Evolutionary conservation across 768 basidiomycete species (phyloP).

Genomic region (Suillus paluster): DNA sequence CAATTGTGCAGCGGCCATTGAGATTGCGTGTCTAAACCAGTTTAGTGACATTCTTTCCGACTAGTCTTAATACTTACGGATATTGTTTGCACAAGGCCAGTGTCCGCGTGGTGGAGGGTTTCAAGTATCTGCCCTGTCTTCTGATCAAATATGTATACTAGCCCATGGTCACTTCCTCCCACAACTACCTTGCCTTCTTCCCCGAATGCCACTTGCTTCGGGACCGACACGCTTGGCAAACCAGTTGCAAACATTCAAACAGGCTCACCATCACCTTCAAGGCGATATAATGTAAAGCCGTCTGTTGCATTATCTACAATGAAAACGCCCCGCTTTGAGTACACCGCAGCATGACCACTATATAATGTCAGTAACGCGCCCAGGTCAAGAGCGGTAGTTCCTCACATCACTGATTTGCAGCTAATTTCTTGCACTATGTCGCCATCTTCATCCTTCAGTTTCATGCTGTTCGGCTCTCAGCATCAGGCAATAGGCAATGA

Average conservation of each 20-base stretch:
- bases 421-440: slow-evolving; percentile 4
- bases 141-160: slow-evolving; percentile 12
- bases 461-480: slow-evolving; percentile 6
- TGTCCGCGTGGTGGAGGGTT: background rate
- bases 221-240: background rate
- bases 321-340: background rate
- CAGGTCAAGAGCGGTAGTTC: background rate
- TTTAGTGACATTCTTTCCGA: background rate
- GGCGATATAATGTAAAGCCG: slow-evolving; percentile 11
- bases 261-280: background rate
- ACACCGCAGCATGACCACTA: slow-evolving; percentile 13
- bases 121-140: slow-evolving; percentile 1
- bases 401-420: slow-evolving; percentile 14
- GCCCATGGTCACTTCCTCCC: slow-evolving; percentile 11
- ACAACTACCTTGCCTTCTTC: slow-evolving; percentile 13
- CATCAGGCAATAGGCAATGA: too few relatives aligned
- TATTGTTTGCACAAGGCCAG: slow-evolving; percentile 6
- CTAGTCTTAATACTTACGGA: background rate
- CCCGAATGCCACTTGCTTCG: slow-evolving; percentile 16
- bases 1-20: slow-evolving; percentile 7
- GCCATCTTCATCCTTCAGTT: slow-evolving; percentile 10
- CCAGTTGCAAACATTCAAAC: slow-evolving; percentile 8
- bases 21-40: slow-evolving; percentile 2
- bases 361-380: background rate
- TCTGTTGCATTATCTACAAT: slow-evolving; percentile 14